These are phyloP conservation scores for Trichopus zeylanicus DNA, from an alignment of 116 monocot genomes.

Conservation along the genomic window DNA sequence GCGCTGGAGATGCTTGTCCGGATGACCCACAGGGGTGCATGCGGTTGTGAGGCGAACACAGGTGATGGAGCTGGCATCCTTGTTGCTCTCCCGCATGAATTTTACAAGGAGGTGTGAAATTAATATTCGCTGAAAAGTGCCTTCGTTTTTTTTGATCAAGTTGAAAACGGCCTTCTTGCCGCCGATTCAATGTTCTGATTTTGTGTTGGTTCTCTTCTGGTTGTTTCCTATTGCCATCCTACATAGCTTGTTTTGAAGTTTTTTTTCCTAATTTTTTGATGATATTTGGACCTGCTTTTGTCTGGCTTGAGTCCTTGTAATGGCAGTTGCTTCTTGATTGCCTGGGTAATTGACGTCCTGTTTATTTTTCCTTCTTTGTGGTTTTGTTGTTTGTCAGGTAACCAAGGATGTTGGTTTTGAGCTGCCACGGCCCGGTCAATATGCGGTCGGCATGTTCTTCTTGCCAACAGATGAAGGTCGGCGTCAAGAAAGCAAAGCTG, in stretches of 20 bases:
- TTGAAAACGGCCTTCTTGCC: too few species aligned
- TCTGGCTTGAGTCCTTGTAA: too few species aligned
- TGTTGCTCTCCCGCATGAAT: constrained; percentile 84
- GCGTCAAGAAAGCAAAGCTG: constrained; percentile 63
- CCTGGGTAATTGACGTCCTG: not conserved
- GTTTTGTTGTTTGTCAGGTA: constrained; percentile 35
- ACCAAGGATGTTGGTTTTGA: constrained; percentile 69
- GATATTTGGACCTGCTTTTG: too few species aligned
- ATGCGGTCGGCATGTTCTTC: constrained; percentile 95
- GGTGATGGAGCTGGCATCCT: constrained; percentile 98
- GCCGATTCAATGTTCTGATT: too few species aligned
- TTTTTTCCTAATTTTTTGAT: not conserved
- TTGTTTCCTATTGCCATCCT: not conserved
- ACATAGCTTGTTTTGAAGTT: not conserved
- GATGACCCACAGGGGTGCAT: constrained; percentile 94
- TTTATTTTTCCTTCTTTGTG: constrained; percentile 6
- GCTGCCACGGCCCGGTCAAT: constrained; percentile 74
- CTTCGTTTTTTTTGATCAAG: too few species aligned
- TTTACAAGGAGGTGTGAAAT: constrained; percentile 62
- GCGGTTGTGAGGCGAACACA: constrained; percentile 90
- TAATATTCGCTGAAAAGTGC: constrained; percentile 3
- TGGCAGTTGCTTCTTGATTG: too few species aligned
- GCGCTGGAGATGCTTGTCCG: constrained; percentile 85
- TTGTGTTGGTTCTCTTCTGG: too few species aligned
- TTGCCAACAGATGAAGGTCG: constrained; percentile 54